These are phyloP conservation scores for Pleurotus ostreatus DNA, from an alignment of 768 basidiomycete species.

Conservation along the genomic window DNA sequence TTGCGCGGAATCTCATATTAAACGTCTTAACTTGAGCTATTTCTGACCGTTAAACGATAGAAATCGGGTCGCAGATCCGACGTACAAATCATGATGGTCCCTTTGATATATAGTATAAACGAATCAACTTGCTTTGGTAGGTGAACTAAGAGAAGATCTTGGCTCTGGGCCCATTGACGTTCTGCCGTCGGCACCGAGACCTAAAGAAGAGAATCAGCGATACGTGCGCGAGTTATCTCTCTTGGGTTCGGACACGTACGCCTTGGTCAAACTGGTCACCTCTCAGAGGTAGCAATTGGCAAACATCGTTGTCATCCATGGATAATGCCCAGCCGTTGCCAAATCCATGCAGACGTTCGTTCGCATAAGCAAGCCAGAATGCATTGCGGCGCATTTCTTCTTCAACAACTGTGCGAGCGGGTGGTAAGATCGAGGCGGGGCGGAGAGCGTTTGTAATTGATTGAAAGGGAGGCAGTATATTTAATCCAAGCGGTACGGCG, in stretches of 20 bases:
- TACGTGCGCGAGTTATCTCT: too few species aligned
- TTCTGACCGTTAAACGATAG: background rate
- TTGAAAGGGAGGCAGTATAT: conserved; percentile 62
- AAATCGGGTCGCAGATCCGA: background rate
- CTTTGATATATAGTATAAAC: conserved; percentile 69
- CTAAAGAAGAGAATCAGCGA: conserved; percentile 22
- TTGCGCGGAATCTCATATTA: conserved; percentile 61
- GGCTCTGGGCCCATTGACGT: conserved; percentile 66
- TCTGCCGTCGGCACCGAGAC: conserved; percentile 44
- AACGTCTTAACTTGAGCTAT: conserved; percentile 55
- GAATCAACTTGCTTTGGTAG: conserved; percentile 63
- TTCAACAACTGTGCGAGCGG: conserved; percentile 60
- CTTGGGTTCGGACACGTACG: conserved; percentile 30
- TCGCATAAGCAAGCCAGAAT: conserved; percentile 70
- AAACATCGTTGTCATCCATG: conserved; percentile 72
- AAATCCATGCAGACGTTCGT: conserved; percentile 62
- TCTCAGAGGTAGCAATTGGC: conserved; percentile 64
- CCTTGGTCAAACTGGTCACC: conserved; percentile 58
- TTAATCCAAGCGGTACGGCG: conserved; percentile 64
- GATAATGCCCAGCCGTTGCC: conserved; percentile 70
- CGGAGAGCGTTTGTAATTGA: conserved; percentile 56
- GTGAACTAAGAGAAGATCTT: conserved; percentile 57
- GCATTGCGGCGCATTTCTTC: conserved; percentile 70
- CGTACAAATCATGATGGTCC: conserved; percentile 58
- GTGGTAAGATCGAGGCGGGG: conserved; percentile 54